A percentile compares a stretch with the other conserved stretches of the same genome.
phyloP scores from a whole-genome alignment of 1,139 yeast genomes.

The Groenewaldozyma sp. region DNA sequence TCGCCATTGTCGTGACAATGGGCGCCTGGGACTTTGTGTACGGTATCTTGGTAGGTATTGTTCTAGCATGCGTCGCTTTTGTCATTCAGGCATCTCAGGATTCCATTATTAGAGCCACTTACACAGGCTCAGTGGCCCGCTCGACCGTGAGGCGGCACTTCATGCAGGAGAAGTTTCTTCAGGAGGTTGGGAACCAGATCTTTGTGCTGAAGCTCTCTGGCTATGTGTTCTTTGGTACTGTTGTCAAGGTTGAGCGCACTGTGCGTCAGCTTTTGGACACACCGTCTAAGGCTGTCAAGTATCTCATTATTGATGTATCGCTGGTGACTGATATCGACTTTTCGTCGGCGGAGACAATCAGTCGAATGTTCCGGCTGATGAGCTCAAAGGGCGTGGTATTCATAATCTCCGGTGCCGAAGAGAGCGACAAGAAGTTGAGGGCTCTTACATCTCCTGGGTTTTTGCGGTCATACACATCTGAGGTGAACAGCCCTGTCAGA shows the following conservation, averaged over 20 bases:
- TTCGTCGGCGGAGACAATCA: conserved; percentile 93
- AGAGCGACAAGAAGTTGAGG: conserved; percentile 43
- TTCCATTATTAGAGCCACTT: conserved; percentile 73
- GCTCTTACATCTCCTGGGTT: conserved; percentile 20
- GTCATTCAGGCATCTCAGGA: conserved; percentile 83
- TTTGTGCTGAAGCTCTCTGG: conserved; percentile 83
- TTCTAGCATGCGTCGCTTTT: conserved; percentile 85
- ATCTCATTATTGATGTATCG: conserved; percentile 74
- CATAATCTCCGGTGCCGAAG: conserved; percentile 70
- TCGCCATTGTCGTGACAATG: conserved; percentile 83
- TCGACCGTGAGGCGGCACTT: conserved; percentile 92
- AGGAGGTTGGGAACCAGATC: conserved; percentile 83
- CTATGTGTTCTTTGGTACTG: conserved; percentile 85
- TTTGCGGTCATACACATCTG: conserved; percentile 9
- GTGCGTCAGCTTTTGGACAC: conserved; percentile 58
- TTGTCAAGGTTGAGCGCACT: conserved; percentile 77
- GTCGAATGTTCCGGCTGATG: conserved; percentile 72
- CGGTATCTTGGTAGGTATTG: conserved; percentile 84
- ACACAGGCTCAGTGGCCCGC: conserved; percentile 81
- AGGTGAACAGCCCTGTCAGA: conserved; percentile 35
- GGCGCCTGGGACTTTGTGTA: conserved; percentile 92
- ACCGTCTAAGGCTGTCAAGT: conserved; percentile 46
- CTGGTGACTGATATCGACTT: conserved; percentile 80
- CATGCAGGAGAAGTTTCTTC: conserved; percentile 74
- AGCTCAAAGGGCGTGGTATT: conserved; percentile 62